A percentile compares a stretch with the other conserved stretches of the same genome.
Evolutionary conservation across 1,284 basidiomycete genomes (phyloP).

Genomic region (Irpex sp.): DNA sequence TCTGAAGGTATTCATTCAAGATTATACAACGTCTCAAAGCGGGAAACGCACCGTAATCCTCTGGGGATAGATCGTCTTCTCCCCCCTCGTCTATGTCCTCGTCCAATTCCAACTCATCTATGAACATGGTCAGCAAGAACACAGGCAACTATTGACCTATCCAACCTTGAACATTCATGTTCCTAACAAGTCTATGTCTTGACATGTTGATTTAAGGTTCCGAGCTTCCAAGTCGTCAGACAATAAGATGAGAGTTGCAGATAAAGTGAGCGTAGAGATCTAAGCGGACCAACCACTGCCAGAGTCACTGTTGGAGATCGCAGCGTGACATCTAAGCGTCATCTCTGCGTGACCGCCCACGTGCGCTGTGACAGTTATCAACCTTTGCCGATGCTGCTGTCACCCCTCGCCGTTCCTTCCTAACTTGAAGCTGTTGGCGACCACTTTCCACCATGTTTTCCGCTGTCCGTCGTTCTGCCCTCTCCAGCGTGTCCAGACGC

Average conservation of each 20-base stretch:
- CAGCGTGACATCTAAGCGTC: neutral
- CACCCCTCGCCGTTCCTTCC: neutral
- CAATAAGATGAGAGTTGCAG: neutral
- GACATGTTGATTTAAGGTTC: slow-evolving; percentile 54
- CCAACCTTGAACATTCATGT: slow-evolving; percentile 83
- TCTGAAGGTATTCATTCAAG: slow-evolving; percentile 39
- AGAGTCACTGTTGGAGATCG: neutral
- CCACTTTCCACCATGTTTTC: slow-evolving; percentile 39
- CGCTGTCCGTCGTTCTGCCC: slow-evolving; percentile 37
- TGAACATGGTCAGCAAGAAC: neutral
- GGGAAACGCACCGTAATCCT: slow-evolving; percentile 55
- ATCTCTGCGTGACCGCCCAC: neutral
- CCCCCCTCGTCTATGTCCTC: slow-evolving; percentile 68
- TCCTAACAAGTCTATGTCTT: slow-evolving; percentile 86
- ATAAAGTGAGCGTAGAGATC: neutral
- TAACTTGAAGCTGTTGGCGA: neutral
- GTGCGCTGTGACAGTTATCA: neutral
- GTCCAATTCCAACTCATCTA: slow-evolving; percentile 64
- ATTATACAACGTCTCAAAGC: neutral
- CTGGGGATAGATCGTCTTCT: slow-evolving; percentile 66
- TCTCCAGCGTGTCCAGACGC: slow-evolving; percentile 40
- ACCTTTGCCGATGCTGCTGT: neutral
- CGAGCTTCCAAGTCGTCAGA: slow-evolving; percentile 13
- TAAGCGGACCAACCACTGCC: neutral
- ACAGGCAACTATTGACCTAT: neutral